Evolutionary conservation across 2,329 filamentous ascomycete genomes (phyloP), one percentile per base, ranked within the genome.

Genomic region (Ramichloridium luteum): DNA sequence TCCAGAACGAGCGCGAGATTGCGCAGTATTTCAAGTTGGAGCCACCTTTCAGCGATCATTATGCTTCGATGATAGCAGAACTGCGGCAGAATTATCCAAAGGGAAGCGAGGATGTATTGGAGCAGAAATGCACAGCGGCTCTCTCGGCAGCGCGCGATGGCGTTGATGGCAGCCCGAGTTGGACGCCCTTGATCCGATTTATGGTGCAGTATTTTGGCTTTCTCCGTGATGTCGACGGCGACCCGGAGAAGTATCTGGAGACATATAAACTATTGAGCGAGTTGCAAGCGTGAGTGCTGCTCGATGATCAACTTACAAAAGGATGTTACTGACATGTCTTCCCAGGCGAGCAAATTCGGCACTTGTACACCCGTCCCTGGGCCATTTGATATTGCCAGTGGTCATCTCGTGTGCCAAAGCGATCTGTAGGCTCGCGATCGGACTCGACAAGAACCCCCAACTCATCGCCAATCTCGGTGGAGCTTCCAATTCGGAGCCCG

Each of bases 141-240:
- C 64, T 88, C 2, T 76, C 77, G 0, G 67, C 77, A 37, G 71
- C 76, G 5, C 69, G 77, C 31, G 68, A 79, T 25, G 68, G 73
- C 2, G 62, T 66, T 0, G 73, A 80, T 31, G 77, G 74, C 1
- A 66, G 71, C 40, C 74, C 77, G 5, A 66, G 70, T 0, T 93
- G 84, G 83, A 72, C 74, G 0, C 73, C 79, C 1, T 84, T 93
- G 52, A 65, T 79, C 30, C 69, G 74, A 2, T 92, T 93, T 50
- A 72, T 92, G 55, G 79, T 74, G 46, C 74, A 83, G 30, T 94
- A 92, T 49, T 65, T 93, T 41, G 64, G 70, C 27, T 93, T 86
- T 47, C 73, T 88, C 64, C 67, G 85, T 34, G 82, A 92, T 48
- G 76, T 88, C 31, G 80, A 85, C 47, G 74, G 83, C 17, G 69